These are phyloP conservation scores for Selaginella moellendorffii DNA, from an alignment of 75 land plant species.

Conservation along the genomic window DNA sequence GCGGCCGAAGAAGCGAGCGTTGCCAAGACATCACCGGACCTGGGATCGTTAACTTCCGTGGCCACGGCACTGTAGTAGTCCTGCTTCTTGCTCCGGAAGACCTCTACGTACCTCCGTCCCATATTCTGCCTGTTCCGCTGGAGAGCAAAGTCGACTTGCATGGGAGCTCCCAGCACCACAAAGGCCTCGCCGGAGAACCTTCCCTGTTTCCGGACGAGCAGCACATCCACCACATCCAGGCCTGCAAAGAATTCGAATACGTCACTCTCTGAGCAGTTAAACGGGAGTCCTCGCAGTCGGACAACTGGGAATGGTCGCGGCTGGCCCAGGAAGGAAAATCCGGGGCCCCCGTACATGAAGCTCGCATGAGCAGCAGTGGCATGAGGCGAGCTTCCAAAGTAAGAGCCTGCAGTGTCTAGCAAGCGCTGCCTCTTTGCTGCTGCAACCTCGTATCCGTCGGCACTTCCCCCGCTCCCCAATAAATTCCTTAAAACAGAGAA, in stretches of 20 bases:
- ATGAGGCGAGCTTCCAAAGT: background rate
- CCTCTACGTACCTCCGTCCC: conserved; percentile 83
- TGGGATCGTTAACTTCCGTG: conserved; percentile 49
- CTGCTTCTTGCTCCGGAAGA: conserved; percentile 79
- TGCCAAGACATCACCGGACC: conserved; percentile 21
- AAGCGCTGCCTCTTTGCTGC: background rate
- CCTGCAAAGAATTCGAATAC: conserved; percentile 65
- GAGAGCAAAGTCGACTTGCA: conserved; percentile 79
- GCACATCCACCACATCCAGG: conserved; percentile 62
- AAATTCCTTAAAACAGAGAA: background rate
- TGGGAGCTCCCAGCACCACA: conserved; percentile 54
- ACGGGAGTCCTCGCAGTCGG: conserved; percentile 74
- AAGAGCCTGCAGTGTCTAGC: background rate
- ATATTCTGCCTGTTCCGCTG: conserved; percentile 72
- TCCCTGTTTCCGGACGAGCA: conserved; percentile 59
- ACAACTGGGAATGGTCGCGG: conserved; percentile 48
- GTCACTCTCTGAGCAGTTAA: conserved; percentile 53
- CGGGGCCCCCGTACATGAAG: background rate
- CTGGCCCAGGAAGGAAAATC: background rate
- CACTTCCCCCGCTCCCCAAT: background rate
- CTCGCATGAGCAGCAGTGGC: background rate
- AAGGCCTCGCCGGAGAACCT: conserved; percentile 69
- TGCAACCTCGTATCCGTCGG: background rate
- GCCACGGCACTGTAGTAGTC: conserved; percentile 87
- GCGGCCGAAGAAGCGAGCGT: conserved; percentile 2